Conservation (phyloP, 371 early-diverging fungal species). For the Lichtheimia ornata region DNA sequence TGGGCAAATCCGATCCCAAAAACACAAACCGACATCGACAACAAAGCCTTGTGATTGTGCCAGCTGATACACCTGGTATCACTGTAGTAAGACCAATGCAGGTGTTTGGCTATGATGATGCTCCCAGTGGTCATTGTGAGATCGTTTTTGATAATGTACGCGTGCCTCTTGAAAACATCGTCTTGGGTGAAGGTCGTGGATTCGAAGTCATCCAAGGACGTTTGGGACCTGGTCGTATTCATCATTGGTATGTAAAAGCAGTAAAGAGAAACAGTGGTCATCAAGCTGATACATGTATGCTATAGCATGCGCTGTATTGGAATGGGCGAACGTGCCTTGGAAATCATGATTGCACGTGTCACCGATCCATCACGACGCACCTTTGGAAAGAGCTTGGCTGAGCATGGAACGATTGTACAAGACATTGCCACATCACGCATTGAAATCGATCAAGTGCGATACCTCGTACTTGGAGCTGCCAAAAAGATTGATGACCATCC, state of each 20-base stretch:
- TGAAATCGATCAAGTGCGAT: constrained; percentile 87
- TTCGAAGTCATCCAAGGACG: constrained; percentile 97
- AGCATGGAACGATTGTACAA: constrained; percentile 78
- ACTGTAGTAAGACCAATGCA: constrained; percentile 80
- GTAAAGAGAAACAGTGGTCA: not conserved
- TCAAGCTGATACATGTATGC: constrained; percentile 17
- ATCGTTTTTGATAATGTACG: constrained; percentile 88
- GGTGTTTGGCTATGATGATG: constrained; percentile 96
- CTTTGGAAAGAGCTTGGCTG: constrained; percentile 81
- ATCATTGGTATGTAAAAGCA: constrained; percentile 48
- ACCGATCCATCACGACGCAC: constrained; percentile 81
- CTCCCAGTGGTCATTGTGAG: constrained; percentile 93
- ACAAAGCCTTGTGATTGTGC: constrained; percentile 90
- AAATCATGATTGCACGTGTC: constrained; percentile 79
- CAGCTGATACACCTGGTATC: constrained; percentile 85
- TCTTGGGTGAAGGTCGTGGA: constrained; percentile 93
- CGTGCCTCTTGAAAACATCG: constrained; percentile 84
- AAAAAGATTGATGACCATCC: constrained; percentile 77
- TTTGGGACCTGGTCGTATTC: constrained; percentile 86
- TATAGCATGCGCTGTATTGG: constrained; percentile 93
- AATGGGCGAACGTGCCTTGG: constrained; percentile 89
- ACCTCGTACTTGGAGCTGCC: constrained; percentile 89
- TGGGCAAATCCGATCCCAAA: constrained; percentile 85
- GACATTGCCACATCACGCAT: constrained; percentile 86
- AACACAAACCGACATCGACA: constrained; percentile 78